Base-by-base conservation (phyloP, 2,329 filamentous ascomycete species). In the Pyrenophora tritici-repentis region DNA sequence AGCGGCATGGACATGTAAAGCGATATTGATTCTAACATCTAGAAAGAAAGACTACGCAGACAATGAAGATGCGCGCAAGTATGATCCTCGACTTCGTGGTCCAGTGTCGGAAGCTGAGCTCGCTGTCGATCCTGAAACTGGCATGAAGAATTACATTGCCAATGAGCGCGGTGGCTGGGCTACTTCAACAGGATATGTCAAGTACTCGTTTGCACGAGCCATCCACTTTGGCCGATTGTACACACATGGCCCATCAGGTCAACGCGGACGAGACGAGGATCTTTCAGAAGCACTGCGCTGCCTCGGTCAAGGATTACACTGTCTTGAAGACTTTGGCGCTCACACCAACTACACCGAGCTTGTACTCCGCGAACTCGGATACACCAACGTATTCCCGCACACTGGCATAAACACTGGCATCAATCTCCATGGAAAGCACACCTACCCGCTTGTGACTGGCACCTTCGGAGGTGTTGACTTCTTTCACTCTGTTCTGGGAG, bases 121-220 rank as follows among this genome's bases (percentile, higher is more conserved):
- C 10, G 74, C 74, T 4, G 63, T 81, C 8, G 78, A 81, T 56
- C 71, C 67, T 13, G 57, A 75, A 5, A 75, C 73, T n/a, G 73
- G 71, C n/a, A 96, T 99, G 93, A 99, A 97, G 76, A 97, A 97
- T 72, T 99, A 99, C 73, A 97, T 99, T 61, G 86, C 93, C 53
- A 97, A 97, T 66, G 93, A 97, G 72, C 79, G 77, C 12, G 90
- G 91, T 4, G 83, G 84, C 34, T 97, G 92, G 89, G 90, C 92
- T 1, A 99, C 94, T 16, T 96, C 91, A 57, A 79, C 89, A 6
- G 92, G 89, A 33, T 97, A 93, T 66, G 81, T 96, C 53, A 74
- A 71, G 36, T 73, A 83, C 60, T 76, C 75, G 14, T 78, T 81
- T 40, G 70, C 75, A 18, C 73, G 78, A 43, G 74, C 73, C 17